A percentile compares a stretch with the other conserved stretches of the same genome.
Conservation (phyloP, 2,329 filamentous ascomycete species). For the Boeremia lycopersici region DNA sequence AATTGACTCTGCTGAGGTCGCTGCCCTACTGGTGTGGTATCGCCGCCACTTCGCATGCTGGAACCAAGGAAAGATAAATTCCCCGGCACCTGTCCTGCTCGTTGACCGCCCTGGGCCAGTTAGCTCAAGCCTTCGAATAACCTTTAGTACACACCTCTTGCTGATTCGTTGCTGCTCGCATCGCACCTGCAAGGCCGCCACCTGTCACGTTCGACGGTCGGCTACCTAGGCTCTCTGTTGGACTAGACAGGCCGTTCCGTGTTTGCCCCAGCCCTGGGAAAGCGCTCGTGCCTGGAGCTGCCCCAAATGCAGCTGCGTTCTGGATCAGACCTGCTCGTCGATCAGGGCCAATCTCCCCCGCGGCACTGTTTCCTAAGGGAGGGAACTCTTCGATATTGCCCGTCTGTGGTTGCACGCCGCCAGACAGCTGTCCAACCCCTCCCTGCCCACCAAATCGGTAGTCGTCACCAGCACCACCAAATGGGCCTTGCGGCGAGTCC, state of each 20-base stretch:
- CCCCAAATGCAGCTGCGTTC: conserved; percentile 53
- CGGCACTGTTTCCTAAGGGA: conserved; percentile 61
- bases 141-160: conserved; percentile 44
- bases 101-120: conserved; percentile 29
- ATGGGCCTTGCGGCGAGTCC: conserved; percentile 56
- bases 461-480: conserved; percentile 59
- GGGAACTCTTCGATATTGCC: conserved; percentile 66
- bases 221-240: conserved; percentile 46
- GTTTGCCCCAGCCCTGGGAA: conserved; percentile 53
- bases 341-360: conserved; percentile 58
- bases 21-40: conserved; percentile 33
- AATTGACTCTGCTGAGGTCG: conserved; percentile 39
- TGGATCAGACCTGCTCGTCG: conserved; percentile 59
- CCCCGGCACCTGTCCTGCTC: conserved; percentile 34
- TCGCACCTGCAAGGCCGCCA: conserved; percentile 37
- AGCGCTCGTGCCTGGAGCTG: conserved; percentile 40
- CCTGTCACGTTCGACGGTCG: conserved; percentile 38
- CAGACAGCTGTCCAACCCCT: conserved; percentile 58
- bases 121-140: conserved; percentile 2
- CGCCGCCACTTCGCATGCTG: conserved; percentile 26
- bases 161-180: conserved; percentile 34
- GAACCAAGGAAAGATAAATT: conserved; percentile 41
- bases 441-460: conserved; percentile 63
- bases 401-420: conserved; percentile 58
- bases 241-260: conserved; percentile 51